phyloP scores from a whole-genome alignment of 2,329 filamentous ascomycete species.

The Trichoderma sp. region DNA sequence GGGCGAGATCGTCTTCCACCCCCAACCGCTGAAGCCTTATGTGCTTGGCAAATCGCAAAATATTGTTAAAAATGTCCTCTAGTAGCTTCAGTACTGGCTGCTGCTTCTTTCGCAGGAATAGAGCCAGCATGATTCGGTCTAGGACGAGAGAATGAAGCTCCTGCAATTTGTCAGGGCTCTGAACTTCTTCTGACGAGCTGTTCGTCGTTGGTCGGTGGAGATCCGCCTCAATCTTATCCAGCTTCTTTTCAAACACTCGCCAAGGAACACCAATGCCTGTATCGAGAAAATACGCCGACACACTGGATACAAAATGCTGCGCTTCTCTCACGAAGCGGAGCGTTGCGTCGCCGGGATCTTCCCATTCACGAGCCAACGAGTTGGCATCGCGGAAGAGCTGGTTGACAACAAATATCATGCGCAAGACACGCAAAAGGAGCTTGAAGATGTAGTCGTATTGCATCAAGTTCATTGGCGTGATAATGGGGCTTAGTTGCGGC shows the following conservation, averaged over 20 bases:
- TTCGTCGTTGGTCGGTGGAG: conserved; percentile 50
- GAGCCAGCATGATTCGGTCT: conserved; percentile 71
- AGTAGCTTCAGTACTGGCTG: conserved; percentile 70
- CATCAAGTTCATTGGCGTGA: conserved; percentile 68
- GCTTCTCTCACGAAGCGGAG: conserved; percentile 73
- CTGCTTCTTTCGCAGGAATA: conserved; percentile 75
- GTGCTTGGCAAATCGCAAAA: conserved; percentile 70
- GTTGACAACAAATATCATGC: conserved; percentile 76
- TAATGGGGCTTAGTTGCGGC: conserved; percentile 67
- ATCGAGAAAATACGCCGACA: conserved; percentile 80
- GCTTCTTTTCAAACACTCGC: conserved; percentile 65
- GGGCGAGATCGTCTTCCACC: conserved; percentile 8
- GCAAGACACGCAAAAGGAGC: conserved; percentile 71
- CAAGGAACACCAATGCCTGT: conserved; percentile 74
- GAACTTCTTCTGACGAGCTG: conserved; percentile 31
- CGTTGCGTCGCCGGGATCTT: conserved; percentile 40
- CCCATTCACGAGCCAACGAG: conserved; percentile 38
- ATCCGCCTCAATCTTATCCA: conserved; percentile 62
- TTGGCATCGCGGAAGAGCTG: conserved; percentile 62
- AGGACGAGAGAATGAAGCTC: conserved; percentile 72
- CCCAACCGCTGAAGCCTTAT: conserved; percentile 43
- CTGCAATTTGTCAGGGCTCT: conserved; percentile 66
- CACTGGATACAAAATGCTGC: conserved; percentile 72
- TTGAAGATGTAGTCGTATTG: conserved; percentile 89
- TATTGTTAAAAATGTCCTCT: conserved; percentile 71